Conservation (phyloP, 805 yeast species). For the Metschnikowia similis region DNA sequence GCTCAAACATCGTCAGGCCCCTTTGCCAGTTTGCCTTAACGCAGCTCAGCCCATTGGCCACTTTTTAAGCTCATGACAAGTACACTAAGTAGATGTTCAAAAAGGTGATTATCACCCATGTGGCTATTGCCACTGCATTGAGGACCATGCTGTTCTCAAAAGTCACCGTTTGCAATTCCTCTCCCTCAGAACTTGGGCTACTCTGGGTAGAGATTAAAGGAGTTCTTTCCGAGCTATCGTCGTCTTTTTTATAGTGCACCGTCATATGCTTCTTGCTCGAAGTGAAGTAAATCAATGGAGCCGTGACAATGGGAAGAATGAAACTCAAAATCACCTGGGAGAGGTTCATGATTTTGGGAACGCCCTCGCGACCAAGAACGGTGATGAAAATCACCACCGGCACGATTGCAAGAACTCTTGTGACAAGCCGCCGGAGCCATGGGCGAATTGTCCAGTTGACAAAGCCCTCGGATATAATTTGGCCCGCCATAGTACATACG, state of each 20-base stretch:
- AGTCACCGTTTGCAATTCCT: conserved; percentile 20
- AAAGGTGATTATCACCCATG: conserved; percentile 38
- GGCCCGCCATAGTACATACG: conserved; percentile 48
- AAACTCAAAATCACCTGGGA: conserved; percentile 44
- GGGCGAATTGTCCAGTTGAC: conserved; percentile 42
- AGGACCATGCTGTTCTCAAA: conserved; percentile 39
- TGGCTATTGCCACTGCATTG: conserved; percentile 28
- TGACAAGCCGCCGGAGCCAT: conserved; percentile 40
- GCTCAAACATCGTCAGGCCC: too few species aligned
- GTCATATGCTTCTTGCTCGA: conserved; percentile 37
- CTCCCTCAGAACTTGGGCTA: conserved; percentile 4
- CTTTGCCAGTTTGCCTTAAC: too few species aligned
- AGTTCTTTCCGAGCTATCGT: conserved; percentile 5
- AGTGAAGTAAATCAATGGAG: conserved; percentile 44
- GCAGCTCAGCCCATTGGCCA: too few species aligned
- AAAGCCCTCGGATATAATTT: conserved; percentile 43
- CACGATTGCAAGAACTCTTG: conserved; percentile 38
- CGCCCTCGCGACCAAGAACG: conserved; percentile 41
- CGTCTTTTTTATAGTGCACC: conserved; percentile 18
- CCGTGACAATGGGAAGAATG: conserved; percentile 41
- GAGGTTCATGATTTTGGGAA: conserved; percentile 41
- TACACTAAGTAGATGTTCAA: conserved; percentile 39
- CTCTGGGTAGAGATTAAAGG: conserved; percentile 7
- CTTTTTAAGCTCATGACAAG: conserved; percentile 22
- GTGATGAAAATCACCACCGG: conserved; percentile 39